phyloP scores from a whole-genome alignment of 345 rosid species.

The Brassica cretica region DNA sequence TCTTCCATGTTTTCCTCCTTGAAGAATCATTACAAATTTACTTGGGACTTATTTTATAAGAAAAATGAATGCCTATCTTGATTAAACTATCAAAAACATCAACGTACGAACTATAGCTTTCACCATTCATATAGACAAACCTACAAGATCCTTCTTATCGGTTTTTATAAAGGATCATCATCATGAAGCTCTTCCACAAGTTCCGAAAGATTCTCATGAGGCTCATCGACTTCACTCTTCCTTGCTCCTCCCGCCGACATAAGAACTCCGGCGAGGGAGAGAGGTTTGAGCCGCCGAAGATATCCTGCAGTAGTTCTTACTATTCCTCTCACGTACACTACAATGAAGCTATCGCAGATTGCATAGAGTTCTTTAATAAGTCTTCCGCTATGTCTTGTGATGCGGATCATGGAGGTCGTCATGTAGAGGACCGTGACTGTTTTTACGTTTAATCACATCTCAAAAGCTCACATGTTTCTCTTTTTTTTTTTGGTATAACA shows the following conservation, averaged over 20 bases:
- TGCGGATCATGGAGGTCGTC: constrained; percentile 49
- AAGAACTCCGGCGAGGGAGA: constrained; percentile 31
- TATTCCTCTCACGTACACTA: constrained; percentile 86
- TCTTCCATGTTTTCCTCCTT: constrained; percentile 26
- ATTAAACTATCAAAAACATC: constrained; percentile 27
- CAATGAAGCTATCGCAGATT: constrained; percentile 84
- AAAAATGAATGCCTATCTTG: constrained; percentile 10
- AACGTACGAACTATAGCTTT: constrained; percentile 42
- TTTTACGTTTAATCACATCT: constrained; percentile 32
- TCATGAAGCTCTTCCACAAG: constrained; percentile 76
- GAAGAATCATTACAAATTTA: constrained; percentile 32
- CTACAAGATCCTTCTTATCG: constrained; percentile 13
- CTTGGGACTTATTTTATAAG: neutral
- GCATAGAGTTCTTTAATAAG: constrained; percentile 93
- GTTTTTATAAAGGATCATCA: constrained; percentile 31
- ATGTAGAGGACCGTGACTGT: constrained; percentile 52
- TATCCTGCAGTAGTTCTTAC: constrained; percentile 72
- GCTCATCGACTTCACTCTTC: constrained; percentile 53
- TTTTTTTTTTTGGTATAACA: neutral
- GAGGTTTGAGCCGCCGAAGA: constrained; percentile 76
- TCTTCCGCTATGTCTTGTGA: constrained; percentile 67
- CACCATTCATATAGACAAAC: constrained; percentile 49
- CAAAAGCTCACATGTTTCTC: neutral
- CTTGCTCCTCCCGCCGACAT: constrained; percentile 34
- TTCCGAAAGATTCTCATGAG: constrained; percentile 68